Conservation (phyloP, 139 green algal species). For the Auxenochlorella pyrenoidosa region DNA sequence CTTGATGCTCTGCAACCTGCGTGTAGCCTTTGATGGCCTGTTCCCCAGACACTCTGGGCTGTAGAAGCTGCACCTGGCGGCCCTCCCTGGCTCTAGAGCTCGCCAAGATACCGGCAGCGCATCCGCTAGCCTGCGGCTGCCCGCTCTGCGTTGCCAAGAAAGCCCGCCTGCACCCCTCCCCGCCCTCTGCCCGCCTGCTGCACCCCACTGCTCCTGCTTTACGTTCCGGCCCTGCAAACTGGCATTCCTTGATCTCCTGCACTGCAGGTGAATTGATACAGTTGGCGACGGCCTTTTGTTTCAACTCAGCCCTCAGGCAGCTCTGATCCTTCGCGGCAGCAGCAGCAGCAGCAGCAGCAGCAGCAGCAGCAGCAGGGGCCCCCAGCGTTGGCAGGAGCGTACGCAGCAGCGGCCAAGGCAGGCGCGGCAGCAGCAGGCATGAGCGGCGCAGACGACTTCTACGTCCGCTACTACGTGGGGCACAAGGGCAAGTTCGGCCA, state of each 20-base stretch:
- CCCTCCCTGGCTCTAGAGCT: too few relatives aligned
- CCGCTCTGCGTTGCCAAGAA: too few relatives aligned
- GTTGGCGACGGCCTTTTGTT: too few relatives aligned
- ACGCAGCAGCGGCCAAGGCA: neutral
- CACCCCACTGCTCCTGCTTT: neutral
- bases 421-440: neutral
- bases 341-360: neutral
- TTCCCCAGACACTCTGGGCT: too few relatives aligned
- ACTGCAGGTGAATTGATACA: too few relatives aligned
- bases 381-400: neutral
- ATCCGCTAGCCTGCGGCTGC: too few relatives aligned
- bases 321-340: neutral
- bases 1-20: too few relatives aligned
- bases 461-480: constrained; percentile 95
- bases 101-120: too few relatives aligned
- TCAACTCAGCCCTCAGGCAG: too few relatives aligned
- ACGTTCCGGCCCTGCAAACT: too few relatives aligned
- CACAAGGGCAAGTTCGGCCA: constrained; percentile 94
- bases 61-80: too few relatives aligned
- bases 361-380: neutral
- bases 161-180: neutral
- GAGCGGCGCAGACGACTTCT: constrained; percentile 81
- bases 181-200: neutral
- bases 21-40: too few relatives aligned
- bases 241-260: neutral